Percentiles rank a stretch among this genome's conserved stretches.
Conservation (phyloP, 2,329 filamentous ascomycete genomes). For the Paraconiothyrium brasiliense region DNA sequence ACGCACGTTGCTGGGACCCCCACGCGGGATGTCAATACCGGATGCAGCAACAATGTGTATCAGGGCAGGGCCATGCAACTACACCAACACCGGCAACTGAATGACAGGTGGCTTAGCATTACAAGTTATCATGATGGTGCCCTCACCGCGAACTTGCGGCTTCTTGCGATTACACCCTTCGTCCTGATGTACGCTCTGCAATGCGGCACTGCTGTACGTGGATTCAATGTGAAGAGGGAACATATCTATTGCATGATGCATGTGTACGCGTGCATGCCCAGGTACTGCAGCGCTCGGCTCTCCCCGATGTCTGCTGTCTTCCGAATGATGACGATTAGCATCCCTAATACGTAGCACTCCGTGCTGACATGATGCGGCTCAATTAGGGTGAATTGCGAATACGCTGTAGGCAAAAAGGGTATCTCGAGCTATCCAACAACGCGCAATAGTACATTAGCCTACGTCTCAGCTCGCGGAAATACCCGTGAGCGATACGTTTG, state of each 20-base stretch:
- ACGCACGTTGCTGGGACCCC: conserved; percentile 11
- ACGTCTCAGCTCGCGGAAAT: not conserved
- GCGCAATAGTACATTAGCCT: conserved; percentile 6
- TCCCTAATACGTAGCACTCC: not conserved
- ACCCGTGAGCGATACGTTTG: not conserved
- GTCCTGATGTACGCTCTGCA: conserved; percentile 1
- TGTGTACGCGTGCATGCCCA: conserved; percentile 14
- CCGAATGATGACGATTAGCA: conserved; percentile 2
- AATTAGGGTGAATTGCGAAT: conserved; percentile 20
- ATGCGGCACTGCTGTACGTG: conserved; percentile 1
- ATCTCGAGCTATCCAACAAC: conserved; percentile 22
- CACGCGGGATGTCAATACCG: conserved; percentile 20
- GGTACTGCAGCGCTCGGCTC: conserved; percentile 21
- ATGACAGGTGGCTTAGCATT: conserved; percentile 11
- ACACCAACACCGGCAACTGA: conserved; percentile 14
- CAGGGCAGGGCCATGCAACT: conserved; percentile 6
- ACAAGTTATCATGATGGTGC: conserved; percentile 7
- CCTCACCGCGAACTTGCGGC: not conserved
- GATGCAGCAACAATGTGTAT: not conserved
- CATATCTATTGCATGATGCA: conserved; percentile 9
- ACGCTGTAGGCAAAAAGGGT: conserved; percentile 21
- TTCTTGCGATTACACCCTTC: conserved; percentile 1
- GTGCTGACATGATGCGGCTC: conserved; percentile 5
- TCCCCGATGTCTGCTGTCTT: conserved; percentile 15
- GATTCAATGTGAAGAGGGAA: conserved; percentile 6